phyloP scores from a whole-genome alignment of 768 basidiomycete species.

The Suillus occidentalis region DNA sequence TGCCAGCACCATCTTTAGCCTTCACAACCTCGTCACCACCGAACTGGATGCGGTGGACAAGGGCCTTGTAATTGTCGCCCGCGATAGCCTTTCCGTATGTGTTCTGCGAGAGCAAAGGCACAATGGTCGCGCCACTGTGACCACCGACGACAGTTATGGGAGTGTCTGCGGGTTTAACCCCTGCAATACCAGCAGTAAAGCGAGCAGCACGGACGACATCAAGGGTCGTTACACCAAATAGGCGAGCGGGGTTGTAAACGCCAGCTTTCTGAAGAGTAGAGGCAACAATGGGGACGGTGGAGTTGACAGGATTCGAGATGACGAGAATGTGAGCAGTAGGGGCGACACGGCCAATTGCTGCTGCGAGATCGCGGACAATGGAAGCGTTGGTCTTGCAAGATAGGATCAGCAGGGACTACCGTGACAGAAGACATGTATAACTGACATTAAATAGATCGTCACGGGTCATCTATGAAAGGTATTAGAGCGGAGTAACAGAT shows the following conservation, averaged over 20 bases:
- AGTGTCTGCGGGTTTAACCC: constrained; percentile 63
- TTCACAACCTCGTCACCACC: constrained; percentile 99
- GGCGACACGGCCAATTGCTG: constrained; percentile 79
- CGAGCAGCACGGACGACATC: constrained; percentile 96
- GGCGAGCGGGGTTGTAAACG: constrained; percentile 82
- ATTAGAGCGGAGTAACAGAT: constrained; percentile 25
- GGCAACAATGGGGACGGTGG: constrained; percentile 96
- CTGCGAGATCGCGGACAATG: constrained; percentile 94
- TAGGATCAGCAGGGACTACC: constrained; percentile 1
- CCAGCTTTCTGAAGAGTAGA: constrained; percentile 88
- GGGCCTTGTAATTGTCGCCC: constrained; percentile 71
- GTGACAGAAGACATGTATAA: constrained; percentile 8
- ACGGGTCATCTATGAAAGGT: constrained; percentile 79
- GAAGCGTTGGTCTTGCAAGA: constrained; percentile 84
- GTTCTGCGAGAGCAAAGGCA: constrained; percentile 90
- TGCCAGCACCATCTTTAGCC: constrained; percentile 89
- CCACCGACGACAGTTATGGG: constrained; percentile 89
- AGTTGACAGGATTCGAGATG: constrained; percentile 99
- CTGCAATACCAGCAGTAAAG: constrained; percentile 76
- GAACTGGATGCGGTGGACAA: constrained; percentile 93
- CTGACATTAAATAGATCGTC: constrained; percentile 94
- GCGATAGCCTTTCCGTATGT: constrained; percentile 65
- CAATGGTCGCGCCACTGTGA: constrained; percentile 96
- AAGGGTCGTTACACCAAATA: constrained; percentile 98
- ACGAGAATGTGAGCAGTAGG: constrained; percentile 93